Base-by-base conservation (phyloP, 78 protist species). In the Paratrimastix pyriformis region DNA sequence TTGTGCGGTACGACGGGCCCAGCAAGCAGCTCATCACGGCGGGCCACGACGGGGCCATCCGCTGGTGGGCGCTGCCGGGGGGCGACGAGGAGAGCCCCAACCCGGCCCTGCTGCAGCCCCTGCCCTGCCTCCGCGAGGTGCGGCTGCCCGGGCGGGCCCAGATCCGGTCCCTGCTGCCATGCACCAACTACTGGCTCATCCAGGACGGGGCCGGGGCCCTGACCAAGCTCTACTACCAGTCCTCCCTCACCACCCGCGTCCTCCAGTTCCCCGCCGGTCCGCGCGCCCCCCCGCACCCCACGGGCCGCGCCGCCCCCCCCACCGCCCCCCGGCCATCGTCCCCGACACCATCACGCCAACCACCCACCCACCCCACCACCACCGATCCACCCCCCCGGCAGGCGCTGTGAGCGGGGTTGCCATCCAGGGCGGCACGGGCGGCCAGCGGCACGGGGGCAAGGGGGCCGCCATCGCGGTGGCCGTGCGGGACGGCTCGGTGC, bases 11-110 rank as follows among this genome's bases (percentile, higher is more conserved):
- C 54, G 45, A 0, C 32, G 38, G 7, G 7, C 8, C 35, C 13
- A 3, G 32, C 45, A 65, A 65, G 39, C 4, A 8, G 8, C 32
- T 90, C 15, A 43, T 82, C 39, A 35, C 90, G 5, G 89, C 86
- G 15, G 94, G 94, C 21, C 26, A 44, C 30, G 94, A 90, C 52
- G 94, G 94, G 2, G 40, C 52, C 59, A 60, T 90, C 35, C 59
- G 81, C 40, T 73, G 77, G 77, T 59, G 54, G 77, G 54, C 32
- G 32, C 77, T 8, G 21, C 55, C 48, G 24, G 72, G 9, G 21
- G 5, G 5, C 39, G 72, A 66, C 5, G 65, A 40, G 65, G 26
- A 38, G 38, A 3, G 5, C 57, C 1, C 39, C 5, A 33, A 18
- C 42, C 65, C 32, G 62, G 18, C 30, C 9, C 65, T 8, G 39